A percentile compares a stretch with the other conserved stretches of the same genome.
phyloP scores from a whole-genome alignment of 108 stramenopile genomes.

The Conticribra guillardii region DNA sequence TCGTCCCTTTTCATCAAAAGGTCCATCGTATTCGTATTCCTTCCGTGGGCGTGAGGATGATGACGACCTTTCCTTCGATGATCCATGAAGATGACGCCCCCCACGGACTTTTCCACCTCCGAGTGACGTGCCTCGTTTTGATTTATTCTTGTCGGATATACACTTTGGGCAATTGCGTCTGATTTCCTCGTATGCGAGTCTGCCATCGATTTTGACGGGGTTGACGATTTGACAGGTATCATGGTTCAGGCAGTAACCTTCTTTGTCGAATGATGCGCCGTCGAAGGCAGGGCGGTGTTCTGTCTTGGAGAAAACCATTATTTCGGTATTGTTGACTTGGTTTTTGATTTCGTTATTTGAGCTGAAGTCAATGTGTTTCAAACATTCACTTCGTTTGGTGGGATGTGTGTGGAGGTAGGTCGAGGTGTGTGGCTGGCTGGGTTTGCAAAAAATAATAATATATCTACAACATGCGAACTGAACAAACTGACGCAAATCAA shows the following conservation, averaged over 20 bases:
- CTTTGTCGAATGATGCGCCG: constrained; percentile 15
- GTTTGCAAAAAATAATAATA: no score
- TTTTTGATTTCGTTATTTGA: no score
- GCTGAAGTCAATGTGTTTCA: no score
- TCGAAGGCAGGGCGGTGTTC: constrained; percentile 3
- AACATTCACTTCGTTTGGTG: no score
- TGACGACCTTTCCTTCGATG: not conserved
- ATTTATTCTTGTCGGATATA: constrained; percentile 7
- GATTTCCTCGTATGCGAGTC: constrained; percentile 1
- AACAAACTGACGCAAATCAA: no score
- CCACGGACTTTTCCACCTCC: constrained; percentile 10
- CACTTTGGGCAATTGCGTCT: constrained; percentile 1
- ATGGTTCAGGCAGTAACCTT: constrained; percentile 12
- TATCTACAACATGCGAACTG: no score
- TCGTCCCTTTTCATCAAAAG: constrained; percentile 12
- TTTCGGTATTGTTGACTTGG: no score
- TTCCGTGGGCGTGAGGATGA: not conserved
- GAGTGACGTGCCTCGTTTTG: constrained; percentile 7
- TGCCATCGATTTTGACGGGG: constrained; percentile 6
- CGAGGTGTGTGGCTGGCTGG: no score
- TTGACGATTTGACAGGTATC: not conserved
- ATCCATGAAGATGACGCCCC: not conserved
- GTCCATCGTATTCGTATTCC: constrained; percentile 2
- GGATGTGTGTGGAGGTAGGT: no score
- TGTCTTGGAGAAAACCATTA: no score